Conservation (phyloP, 2,329 filamentous ascomycete genomes). For the Laburnicola sp. region DNA sequence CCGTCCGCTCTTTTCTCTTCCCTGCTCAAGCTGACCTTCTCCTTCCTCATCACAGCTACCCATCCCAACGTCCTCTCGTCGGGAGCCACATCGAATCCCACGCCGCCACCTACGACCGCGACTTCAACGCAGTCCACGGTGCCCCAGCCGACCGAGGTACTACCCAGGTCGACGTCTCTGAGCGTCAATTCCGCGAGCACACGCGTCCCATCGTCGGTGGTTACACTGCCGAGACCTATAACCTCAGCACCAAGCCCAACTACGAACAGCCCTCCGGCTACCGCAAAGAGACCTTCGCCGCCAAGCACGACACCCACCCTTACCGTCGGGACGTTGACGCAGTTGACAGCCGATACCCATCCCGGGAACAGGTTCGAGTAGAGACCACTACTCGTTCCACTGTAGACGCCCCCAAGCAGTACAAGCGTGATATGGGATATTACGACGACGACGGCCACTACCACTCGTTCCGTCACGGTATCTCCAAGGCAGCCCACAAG, state of each 20-base stretch:
- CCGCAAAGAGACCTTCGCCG: constrained; percentile 44
- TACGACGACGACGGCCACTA: constrained; percentile 79
- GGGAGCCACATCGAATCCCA: constrained; percentile 70
- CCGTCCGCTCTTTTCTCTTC: constrained; percentile 42
- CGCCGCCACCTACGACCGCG: constrained; percentile 52
- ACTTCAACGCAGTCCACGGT: constrained; percentile 53
- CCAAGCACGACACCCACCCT: constrained; percentile 48
- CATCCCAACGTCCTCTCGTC: constrained; percentile 59
- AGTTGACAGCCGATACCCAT: constrained; percentile 46
- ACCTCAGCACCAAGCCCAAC: constrained; percentile 39
- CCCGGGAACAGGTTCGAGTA: constrained; percentile 53
- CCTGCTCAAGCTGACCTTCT: constrained; percentile 41
- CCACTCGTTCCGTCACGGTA: constrained; percentile 72
- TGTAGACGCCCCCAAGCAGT: constrained; percentile 55
- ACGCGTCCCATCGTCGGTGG: constrained; percentile 56
- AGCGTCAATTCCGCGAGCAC: constrained; percentile 69
- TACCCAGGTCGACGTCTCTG: constrained; percentile 59
- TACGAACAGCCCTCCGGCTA: constrained; percentile 47
- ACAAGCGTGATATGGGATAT: constrained; percentile 71
- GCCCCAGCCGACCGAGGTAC: constrained; percentile 59
- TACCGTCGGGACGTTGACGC: constrained; percentile 38
- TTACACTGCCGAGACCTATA: constrained; percentile 50
- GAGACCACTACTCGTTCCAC: constrained; percentile 54
- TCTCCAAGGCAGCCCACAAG: constrained; percentile 61
- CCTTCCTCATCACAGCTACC: constrained; percentile 55